phyloP scores from a whole-genome alignment of 1,139 yeast genomes.

The Hansenula sp. region DNA sequence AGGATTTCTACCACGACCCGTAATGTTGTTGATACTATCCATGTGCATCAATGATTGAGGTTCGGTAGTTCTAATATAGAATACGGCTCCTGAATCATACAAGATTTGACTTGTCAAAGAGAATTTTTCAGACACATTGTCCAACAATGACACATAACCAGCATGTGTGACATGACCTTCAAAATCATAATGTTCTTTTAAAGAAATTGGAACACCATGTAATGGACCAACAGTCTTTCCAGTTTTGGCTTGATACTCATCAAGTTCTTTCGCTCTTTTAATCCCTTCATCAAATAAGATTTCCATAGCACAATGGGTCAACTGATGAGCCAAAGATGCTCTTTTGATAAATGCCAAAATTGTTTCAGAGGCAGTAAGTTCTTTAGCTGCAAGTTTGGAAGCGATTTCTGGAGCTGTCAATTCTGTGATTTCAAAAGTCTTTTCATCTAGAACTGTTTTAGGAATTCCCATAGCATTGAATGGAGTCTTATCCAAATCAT shows the following conservation, averaged over 20 bases:
- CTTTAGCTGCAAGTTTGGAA: slow-evolving; percentile 29
- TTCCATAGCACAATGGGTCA: slow-evolving; percentile 56
- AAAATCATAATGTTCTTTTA: slow-evolving; percentile 67
- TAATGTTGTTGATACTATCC: slow-evolving; percentile 44
- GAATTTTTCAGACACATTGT: slow-evolving; percentile 44
- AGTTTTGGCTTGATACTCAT: slow-evolving; percentile 41
- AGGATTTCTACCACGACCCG: slow-evolving; percentile 52
- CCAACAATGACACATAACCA: slow-evolving; percentile 54
- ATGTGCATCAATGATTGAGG: slow-evolving; percentile 57
- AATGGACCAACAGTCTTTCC: slow-evolving; percentile 70
- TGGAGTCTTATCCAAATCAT: slow-evolving; percentile 29
- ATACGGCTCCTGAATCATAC: slow-evolving; percentile 63
- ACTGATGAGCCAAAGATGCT: slow-evolving; percentile 44
- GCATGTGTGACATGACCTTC: slow-evolving; percentile 57
- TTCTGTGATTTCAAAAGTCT: slow-evolving; percentile 32
- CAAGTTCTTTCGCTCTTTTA: slow-evolving; percentile 49
- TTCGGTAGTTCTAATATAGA: slow-evolving; percentile 48
- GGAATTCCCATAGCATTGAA: slow-evolving; percentile 33
- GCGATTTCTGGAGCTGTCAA: slow-evolving; percentile 34
- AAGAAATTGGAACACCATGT: slow-evolving; percentile 73
- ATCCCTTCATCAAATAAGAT: slow-evolving; percentile 54
- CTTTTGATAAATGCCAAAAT: slow-evolving; percentile 33
- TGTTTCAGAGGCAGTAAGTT: slow-evolving; percentile 26
- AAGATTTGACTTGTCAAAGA: slow-evolving; percentile 48
- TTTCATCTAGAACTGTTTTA: slow-evolving; percentile 34